These are phyloP conservation scores for Aspergillus texensis DNA, from an alignment of 2,329 filamentous ascomycete species.

Conservation along the genomic window DNA sequence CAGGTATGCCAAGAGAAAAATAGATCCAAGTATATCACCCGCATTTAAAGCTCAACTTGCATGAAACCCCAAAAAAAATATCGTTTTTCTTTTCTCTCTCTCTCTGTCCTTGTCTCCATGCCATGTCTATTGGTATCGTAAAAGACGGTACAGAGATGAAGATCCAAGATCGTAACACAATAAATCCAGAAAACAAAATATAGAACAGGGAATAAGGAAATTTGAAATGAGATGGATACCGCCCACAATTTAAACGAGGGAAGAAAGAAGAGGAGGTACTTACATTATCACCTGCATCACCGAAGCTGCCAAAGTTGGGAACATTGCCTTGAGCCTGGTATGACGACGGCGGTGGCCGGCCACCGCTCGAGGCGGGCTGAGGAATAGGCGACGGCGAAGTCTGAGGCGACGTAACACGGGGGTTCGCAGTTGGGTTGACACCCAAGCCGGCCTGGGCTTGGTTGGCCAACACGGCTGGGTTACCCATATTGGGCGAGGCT, in stretches of 20 bases:
- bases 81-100: constrained; percentile 4
- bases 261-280: constrained; percentile 37
- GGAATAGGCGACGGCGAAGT: constrained; percentile 93
- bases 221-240: not conserved
- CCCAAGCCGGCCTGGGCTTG: constrained; percentile 45
- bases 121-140: not conserved
- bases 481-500: constrained; percentile 62
- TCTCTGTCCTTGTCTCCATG: not conserved
- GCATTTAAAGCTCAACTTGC: not conserved
- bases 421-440: constrained; percentile 62
- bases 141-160: not conserved
- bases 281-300: constrained; percentile 72
- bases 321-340: constrained; percentile 71
- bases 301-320: constrained; percentile 80
- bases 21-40: not conserved
- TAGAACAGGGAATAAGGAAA: not conserved
- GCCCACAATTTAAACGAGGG: not conserved
- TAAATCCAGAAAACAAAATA: not conserved
- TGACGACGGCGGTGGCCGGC: constrained; percentile 77
- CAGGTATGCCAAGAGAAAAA: constrained; percentile 19
- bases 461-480: constrained; percentile 56
- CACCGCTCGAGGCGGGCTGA: constrained; percentile 80
- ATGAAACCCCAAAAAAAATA: not conserved
- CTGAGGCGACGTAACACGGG: constrained; percentile 78
- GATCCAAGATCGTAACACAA: not conserved